A percentile compares a stretch with the other conserved stretches of the same genome.
Evolutionary conservation across 73 alveolate species (phyloP).

Genomic region (Paramecium bursaria): DNA sequence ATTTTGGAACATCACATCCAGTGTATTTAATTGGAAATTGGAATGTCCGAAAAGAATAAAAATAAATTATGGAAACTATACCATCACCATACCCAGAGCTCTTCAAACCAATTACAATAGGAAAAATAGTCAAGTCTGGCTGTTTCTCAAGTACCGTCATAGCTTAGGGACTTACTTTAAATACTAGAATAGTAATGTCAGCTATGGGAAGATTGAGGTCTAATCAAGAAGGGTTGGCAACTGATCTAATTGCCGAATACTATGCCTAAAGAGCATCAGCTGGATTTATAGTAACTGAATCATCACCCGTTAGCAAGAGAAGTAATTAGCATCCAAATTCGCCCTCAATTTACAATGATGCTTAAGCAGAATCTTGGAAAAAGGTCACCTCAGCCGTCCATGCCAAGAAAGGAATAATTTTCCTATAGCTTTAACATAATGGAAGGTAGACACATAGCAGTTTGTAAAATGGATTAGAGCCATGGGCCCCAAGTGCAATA

Average conservation of each 20-base stretch:
- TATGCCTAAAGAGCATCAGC: conserved; percentile 61
- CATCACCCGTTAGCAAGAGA: conserved; percentile 22
- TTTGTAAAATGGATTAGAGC: conserved; percentile 56
- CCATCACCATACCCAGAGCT: conserved; percentile 34
- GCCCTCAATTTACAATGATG: conserved; percentile 49
- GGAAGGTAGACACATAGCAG: conserved; percentile 52
- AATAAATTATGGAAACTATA: conserved; percentile 7
- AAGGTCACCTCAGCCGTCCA: conserved; percentile 30
- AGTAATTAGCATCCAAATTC: conserved; percentile 26
- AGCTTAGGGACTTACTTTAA: conserved; percentile 13
- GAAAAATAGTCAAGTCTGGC: conserved; percentile 27
- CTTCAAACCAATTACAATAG: conserved; percentile 53
- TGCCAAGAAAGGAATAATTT: conserved; percentile 38
- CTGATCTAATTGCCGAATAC: conserved; percentile 44
- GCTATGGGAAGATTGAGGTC: conserved; percentile 66
- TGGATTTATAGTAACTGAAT: conserved; percentile 34
- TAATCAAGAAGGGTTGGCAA: conserved; percentile 16
- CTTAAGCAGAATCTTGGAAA: conserved; percentile 28
- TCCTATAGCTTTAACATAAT: conserved; percentile 7
- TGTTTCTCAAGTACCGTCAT: conserved; percentile 37
- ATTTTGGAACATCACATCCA: too few species aligned
- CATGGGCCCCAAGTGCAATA: conserved; percentile 62
- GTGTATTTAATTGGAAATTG: too few species aligned
- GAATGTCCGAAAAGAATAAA: neutral
- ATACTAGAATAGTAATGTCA: conserved; percentile 48